Conservation (phyloP, 2,329 filamentous ascomycete species). For the Cercospora citrullina region DNA sequence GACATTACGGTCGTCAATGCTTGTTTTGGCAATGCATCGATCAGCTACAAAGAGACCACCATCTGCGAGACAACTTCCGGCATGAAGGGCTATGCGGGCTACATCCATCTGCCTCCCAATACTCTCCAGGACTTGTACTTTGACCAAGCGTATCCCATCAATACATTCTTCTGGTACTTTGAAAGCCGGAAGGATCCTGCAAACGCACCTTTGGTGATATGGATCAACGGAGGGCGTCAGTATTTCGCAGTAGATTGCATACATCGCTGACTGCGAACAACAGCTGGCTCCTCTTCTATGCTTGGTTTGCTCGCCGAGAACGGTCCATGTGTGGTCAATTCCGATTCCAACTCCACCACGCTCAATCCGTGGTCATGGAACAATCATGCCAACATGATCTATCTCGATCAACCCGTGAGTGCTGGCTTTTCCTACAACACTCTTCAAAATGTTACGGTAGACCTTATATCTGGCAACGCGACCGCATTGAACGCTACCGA, state of each 20-base stretch:
- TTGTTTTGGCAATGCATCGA: conserved; percentile 18
- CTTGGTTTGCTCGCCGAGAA: conserved; percentile 51
- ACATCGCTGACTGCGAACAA: conserved; percentile 25
- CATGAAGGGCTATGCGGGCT: conserved; percentile 60
- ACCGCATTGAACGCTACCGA: conserved; percentile 23
- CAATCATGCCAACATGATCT: conserved; percentile 50
- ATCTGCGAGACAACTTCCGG: conserved; percentile 60
- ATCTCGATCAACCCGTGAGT: conserved; percentile 60
- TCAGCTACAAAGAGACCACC: conserved; percentile 24
- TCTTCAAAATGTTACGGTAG: conserved; percentile 41
- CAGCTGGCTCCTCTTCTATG: conserved; percentile 51
- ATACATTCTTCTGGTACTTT: conserved; percentile 48
- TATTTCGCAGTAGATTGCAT: conserved; percentile 26
- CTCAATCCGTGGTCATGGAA: conserved; percentile 52
- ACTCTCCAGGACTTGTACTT: conserved; percentile 7
- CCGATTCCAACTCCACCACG: conserved; percentile 52
- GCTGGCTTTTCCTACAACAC: conserved; percentile 20
- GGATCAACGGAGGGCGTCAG: conserved; percentile 57
- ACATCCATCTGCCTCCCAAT: conserved; percentile 52
- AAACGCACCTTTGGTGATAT: conserved; percentile 56
- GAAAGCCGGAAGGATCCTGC: conserved; percentile 43
- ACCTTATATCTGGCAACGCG: conserved; percentile 29
- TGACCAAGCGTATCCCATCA: conserved; percentile 1
- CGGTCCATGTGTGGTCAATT: conserved; percentile 56
- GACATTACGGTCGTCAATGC: conserved; percentile 12